phyloP scores from a whole-genome alignment of 2,329 filamentous ascomycete species.

The Cadophora luteo-olivacea region DNA sequence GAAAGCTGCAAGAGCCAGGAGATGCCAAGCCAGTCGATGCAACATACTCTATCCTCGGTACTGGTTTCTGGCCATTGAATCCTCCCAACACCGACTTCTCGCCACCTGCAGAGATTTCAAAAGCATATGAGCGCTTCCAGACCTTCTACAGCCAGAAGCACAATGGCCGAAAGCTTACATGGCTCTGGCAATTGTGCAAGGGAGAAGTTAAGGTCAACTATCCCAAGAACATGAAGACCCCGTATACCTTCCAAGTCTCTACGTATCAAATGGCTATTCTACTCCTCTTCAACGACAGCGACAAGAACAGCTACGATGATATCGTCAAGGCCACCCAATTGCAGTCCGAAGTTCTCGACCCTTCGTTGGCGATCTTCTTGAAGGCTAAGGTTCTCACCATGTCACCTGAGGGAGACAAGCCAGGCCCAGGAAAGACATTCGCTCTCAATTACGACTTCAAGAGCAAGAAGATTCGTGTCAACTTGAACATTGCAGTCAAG shows the following conservation, averaged over 20 bases:
- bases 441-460: constrained; percentile 94
- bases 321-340: constrained; percentile 83
- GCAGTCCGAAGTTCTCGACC: constrained; percentile 82
- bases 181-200: constrained; percentile 98
- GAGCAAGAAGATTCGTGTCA: constrained; percentile 97
- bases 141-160: constrained; percentile 97
- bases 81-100: constrained; percentile 88
- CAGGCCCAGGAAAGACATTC: constrained; percentile 79
- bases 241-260: constrained; percentile 96
- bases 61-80: constrained; percentile 94
- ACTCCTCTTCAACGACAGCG: constrained; percentile 91
- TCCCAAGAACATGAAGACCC: constrained; percentile 85
- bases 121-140: constrained; percentile 88
- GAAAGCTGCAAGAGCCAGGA: constrained; percentile 66
- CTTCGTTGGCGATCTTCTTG: constrained; percentile 82
- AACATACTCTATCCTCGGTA: constrained; percentile 90
- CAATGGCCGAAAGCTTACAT: constrained; percentile 93
- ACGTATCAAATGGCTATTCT: constrained; percentile 98
- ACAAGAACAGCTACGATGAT: constrained; percentile 85
- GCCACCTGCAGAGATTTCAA: constrained; percentile 82
- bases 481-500: constrained; percentile 93
- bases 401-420: constrained; percentile 74
- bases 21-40: constrained; percentile 78
- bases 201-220: constrained; percentile 96
- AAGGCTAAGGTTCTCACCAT: constrained; percentile 90